Evolutionary conservation across 2,329 filamentous ascomycete species (phyloP).

Genomic region (Sporothrix protearum): DNA sequence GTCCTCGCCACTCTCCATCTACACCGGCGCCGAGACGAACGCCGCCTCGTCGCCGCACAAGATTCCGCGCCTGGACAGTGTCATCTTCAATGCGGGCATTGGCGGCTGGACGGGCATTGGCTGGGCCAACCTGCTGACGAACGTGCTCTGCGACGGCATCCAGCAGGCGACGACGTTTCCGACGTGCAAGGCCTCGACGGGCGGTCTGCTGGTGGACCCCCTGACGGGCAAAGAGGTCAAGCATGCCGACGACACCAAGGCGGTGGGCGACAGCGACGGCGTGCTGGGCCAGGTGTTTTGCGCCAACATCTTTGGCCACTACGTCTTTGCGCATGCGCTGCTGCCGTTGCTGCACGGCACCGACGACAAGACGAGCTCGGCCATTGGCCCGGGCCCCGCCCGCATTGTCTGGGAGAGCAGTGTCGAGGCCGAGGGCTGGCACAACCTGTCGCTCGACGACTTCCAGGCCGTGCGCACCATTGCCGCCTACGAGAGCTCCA

Average conservation of each 20-base stretch:
- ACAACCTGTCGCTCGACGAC: constrained; percentile 62
- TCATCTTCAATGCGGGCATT: constrained; percentile 84
- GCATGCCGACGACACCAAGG: constrained; percentile 32
- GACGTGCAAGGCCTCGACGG: constrained; percentile 64
- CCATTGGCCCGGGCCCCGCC: constrained; percentile 41
- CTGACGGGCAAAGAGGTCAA: constrained; percentile 39
- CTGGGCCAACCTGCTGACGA: constrained; percentile 57
- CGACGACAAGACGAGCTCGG: constrained; percentile 33
- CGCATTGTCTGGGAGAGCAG: constrained; percentile 86
- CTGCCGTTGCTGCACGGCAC: constrained; percentile 60
- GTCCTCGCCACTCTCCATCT: constrained; percentile 45
- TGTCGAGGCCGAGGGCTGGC: constrained; percentile 58
- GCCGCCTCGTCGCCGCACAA: constrained; percentile 34
- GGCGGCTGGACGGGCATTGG: constrained; percentile 80
- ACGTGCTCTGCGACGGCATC: constrained; percentile 56
- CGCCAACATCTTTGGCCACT: constrained; percentile 93
- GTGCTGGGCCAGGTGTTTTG: constrained; percentile 78
- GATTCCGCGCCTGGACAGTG: constrained; percentile 69
- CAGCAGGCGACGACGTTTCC: constrained; percentile 72
- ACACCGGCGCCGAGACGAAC: constrained; percentile 32
- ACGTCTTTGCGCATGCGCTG: constrained; percentile 78
- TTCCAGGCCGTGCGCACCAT: constrained; percentile 65
- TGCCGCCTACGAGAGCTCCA: constrained; percentile 78
- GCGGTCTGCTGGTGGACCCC: constrained; percentile 44
- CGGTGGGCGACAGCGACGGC: constrained; percentile 44